Evolutionary conservation across 148 eudicot genomes (phyloP), one percentile per base, ranked within the genome.

Genomic region (Chenopodium album): DNA sequence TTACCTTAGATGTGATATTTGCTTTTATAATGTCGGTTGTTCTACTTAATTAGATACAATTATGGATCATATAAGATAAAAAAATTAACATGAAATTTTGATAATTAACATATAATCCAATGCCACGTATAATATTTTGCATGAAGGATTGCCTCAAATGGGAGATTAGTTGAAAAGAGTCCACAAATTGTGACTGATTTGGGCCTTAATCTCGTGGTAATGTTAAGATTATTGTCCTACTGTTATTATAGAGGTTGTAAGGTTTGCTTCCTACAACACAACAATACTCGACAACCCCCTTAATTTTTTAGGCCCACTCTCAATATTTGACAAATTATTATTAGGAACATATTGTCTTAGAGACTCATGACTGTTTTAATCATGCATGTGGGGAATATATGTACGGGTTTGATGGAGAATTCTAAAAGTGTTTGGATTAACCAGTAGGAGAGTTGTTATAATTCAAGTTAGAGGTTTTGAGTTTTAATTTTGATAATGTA

Each of bases 1-100:
- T 77, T 82, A 71, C 77, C 62, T 77, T 77, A 47, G 80, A 77
- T 70, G 71, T 82, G 75, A 70, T 29, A 2, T 29, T 66, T 82
- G 80, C 34, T 50, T 46, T 32, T 0, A 68, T 66, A 69, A 76
- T 82, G 84, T 82, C 84, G 78, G 64, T 82, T 82, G 60, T 82
- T 62, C 52, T 8, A 9, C 41, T 74, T 41, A 13, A 56, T 59
- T 16, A 3, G 14, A 48, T 54, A 68, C 11, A 37, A 67, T 52
- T 54, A 66, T 46, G 12, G 67, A 26, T 47, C 23, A 34, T 65
- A 46, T 28, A n/a, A n/a, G 52, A 78, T 65, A 17, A 46, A 23
- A 23, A 44, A 78, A 22, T 28, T 19, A 16, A 60, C 7, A n/a
- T 37, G 1, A 64, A 9, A 63, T 23, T 10, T 64, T 64, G 71